Base-by-base conservation (phyloP, 1,284 basidiomycete species). In the Ganoderma multipileum region DNA sequence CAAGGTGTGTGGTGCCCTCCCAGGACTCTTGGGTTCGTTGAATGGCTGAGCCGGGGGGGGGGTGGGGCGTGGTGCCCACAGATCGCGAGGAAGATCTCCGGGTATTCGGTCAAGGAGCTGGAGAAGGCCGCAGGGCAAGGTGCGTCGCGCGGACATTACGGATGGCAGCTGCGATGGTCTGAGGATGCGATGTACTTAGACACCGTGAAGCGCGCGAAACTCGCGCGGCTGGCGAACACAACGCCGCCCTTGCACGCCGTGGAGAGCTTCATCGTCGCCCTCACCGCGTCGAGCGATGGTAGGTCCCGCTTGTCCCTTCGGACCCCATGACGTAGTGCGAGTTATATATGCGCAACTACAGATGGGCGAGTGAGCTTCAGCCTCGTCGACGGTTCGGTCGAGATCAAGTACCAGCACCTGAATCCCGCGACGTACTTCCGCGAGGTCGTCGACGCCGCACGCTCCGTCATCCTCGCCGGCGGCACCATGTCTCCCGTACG, bases 401-500 rank as follows among this genome's bases (percentile, higher is more conserved):
- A 91, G 68, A 83, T 99, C 65, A 96, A 94, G 75, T 99, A 98
- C 77, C 94, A 98, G 73, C 89, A 97, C 42, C 87, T 99, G n/a
- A 98, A 99, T 76, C 97, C 97, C 0, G 89, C 95, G 0, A 93
- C 95, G 20, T 87, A 91, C 67, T 99, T 99, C 79, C 84, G 86
- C 64, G 92, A 95, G 41, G 86, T 99, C 1, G 88, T 96, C 1
- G 89, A 95, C 30, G 83, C 86, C 60, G 95, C 96, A 0, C 84
- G 95, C 42, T 88, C 93, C 1, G 91, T 99, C 9, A 83, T 99
- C 30, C 83, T 99, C 18, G 96, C 97, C 0, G 97, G 97, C 11
- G 97, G 97, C 2, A 99, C 97, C 0, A 99, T 99, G 97, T 96
- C 95, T 50, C 97, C 97, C 9, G 95, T 96, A 75, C 67, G 84